phyloP scores from a whole-genome alignment of 192 early-diverging fungal species.

The Podila epigama region DNA sequence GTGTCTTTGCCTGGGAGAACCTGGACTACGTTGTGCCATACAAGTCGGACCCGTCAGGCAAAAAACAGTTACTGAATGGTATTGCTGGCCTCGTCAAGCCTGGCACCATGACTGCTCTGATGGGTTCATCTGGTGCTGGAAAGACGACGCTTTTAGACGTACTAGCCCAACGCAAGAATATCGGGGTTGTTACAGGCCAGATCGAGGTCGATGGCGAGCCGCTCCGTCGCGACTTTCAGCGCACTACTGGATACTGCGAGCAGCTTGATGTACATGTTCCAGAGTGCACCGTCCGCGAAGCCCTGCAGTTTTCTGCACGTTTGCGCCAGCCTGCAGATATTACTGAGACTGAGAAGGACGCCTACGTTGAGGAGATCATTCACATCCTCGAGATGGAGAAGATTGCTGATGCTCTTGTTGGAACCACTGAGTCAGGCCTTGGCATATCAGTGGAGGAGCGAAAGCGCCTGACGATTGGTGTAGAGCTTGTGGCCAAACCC shows the following conservation, averaged over 20 bases:
- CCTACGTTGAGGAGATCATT: slow-evolving; percentile 81
- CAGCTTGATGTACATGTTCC: slow-evolving; percentile 85
- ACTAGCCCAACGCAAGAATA: slow-evolving; percentile 81
- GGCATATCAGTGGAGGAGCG: slow-evolving; percentile 91
- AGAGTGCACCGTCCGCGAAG: slow-evolving; percentile 80
- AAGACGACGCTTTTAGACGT: slow-evolving; percentile 83
- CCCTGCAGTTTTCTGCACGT: slow-evolving; percentile 76
- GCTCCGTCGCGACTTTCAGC: slow-evolving; percentile 66
- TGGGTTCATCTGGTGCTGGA: slow-evolving; percentile 78
- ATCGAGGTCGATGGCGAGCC: slow-evolving; percentile 75
- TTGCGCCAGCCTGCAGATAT: slow-evolving; percentile 79
- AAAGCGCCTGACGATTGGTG: slow-evolving; percentile 86
- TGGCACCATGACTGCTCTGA: slow-evolving; percentile 84
- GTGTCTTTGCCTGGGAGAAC: slow-evolving; percentile 70
- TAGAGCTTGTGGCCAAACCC: slow-evolving; percentile 83
- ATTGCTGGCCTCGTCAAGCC: slow-evolving; percentile 75
- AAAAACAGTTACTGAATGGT: slow-evolving; percentile 69
- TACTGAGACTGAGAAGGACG: slow-evolving; percentile 69
- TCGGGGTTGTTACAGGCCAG: slow-evolving; percentile 69
- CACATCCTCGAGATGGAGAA: slow-evolving; percentile 75
- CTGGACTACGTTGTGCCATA: slow-evolving; percentile 77
- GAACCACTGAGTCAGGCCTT: slow-evolving; percentile 70
- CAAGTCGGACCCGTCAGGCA: slow-evolving; percentile 57
- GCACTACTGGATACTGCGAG: slow-evolving; percentile 83
- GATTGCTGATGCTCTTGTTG: slow-evolving; percentile 77